Evolutionary conservation across 2,329 filamentous ascomycete genomes (phyloP).

Genomic region (Nemania bipapillata): DNA sequence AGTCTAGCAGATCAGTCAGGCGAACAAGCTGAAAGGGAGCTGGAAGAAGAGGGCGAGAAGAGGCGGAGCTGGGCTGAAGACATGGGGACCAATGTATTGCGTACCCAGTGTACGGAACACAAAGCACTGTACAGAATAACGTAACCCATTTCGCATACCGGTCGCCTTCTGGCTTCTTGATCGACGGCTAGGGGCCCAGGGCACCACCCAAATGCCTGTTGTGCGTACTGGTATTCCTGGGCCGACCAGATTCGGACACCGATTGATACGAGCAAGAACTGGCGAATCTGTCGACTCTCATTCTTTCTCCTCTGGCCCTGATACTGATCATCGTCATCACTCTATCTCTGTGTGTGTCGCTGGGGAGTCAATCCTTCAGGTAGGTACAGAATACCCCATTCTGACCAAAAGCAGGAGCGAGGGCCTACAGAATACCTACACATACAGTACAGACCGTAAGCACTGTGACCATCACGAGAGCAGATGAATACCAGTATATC

Average conservation of each 20-base stretch:
- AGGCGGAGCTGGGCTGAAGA: constrained; percentile 37
- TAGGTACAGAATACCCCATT: constrained; percentile 9
- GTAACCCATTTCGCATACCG: constrained; percentile 36
- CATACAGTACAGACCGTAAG: no score
- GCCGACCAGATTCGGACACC: constrained; percentile 32
- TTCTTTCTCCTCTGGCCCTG: background rate
- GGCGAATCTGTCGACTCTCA: background rate
- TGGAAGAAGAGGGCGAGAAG: constrained; percentile 30
- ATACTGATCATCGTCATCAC: constrained; percentile 14
- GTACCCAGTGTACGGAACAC: no score
- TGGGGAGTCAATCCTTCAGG: constrained; percentile 15
- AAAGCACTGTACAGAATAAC: no score
- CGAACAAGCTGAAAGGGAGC: constrained; percentile 35
- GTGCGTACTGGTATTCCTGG: constrained; percentile 13
- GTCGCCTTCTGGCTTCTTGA: constrained; percentile 11
- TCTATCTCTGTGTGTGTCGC: constrained; percentile 6
- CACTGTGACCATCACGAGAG: constrained; percentile 13
- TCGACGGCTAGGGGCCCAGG: constrained; percentile 23
- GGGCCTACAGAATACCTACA: no score
- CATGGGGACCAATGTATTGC: no score
- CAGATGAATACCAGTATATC: background rate
- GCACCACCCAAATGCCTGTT: no score
- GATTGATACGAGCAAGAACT: constrained; percentile 32
- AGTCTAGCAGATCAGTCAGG: constrained; percentile 19
- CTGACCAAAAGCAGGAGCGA: background rate